These are phyloP conservation scores for Neonectria ditissima DNA, from an alignment of 2,329 filamentous ascomycete genomes.

Conservation along the genomic window DNA sequence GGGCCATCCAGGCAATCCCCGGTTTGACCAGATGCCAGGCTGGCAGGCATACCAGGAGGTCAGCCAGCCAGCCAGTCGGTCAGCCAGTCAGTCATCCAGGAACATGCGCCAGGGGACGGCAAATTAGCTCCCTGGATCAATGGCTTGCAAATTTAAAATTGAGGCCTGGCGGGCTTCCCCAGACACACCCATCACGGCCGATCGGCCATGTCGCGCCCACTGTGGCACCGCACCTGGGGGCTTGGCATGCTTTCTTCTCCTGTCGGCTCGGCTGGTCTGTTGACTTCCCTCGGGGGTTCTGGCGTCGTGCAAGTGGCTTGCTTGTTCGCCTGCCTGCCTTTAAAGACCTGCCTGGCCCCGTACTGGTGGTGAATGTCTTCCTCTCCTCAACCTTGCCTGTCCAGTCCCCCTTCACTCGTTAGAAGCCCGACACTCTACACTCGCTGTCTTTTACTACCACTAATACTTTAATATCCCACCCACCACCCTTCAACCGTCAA, in stretches of 20 bases:
- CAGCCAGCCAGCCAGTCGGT: no score
- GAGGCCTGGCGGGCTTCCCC: slow-evolving; percentile 45
- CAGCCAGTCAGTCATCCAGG: no score
- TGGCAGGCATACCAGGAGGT: slow-evolving; percentile 21
- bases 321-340: no score
- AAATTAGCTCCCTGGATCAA: slow-evolving; percentile 47
- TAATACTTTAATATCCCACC: slow-evolving; percentile 44
- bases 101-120: slow-evolving; percentile 25
- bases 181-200: slow-evolving; percentile 42
- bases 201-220: slow-evolving; percentile 37
- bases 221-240: slow-evolving; percentile 29
- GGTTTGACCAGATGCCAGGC: slow-evolving; percentile 32
- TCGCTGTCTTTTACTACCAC: slow-evolving; percentile 36
- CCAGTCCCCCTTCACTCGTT: slow-evolving; percentile 40
- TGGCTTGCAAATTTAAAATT: slow-evolving; percentile 49
- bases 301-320: slow-evolving; percentile 16
- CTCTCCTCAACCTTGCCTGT: slow-evolving; percentile 37
- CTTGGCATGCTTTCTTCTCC: slow-evolving; percentile 36
- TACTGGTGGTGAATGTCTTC: slow-evolving; percentile 19
- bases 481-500: slow-evolving; percentile 50
- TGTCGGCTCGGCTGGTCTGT: slow-evolving; percentile 27
- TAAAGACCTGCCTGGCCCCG: slow-evolving; percentile 39
- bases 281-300: slow-evolving; percentile 16
- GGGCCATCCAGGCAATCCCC: slow-evolving; percentile 30
- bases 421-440: slow-evolving; percentile 38